Conservation (phyloP, 352 stramenopile genomes). For the Phytophthora meadii region DNA sequence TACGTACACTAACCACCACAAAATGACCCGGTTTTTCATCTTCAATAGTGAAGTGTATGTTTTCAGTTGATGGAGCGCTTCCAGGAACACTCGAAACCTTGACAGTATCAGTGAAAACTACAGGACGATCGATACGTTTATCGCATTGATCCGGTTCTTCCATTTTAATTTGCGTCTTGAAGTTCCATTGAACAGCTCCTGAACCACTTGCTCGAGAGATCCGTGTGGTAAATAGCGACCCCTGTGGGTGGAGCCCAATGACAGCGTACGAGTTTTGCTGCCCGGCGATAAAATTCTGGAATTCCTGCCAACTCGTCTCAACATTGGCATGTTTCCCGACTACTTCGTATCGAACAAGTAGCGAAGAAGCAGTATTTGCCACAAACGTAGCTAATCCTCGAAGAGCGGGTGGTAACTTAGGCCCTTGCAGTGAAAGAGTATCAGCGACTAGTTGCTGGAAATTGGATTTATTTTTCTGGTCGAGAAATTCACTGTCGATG, state of each 20-base stretch:
- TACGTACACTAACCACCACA: conserved; percentile 74
- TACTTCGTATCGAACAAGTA: conserved; percentile 68
- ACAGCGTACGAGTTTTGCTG: conserved; percentile 72
- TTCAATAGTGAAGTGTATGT: conserved; percentile 58
- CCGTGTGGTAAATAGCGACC: conserved; percentile 59
- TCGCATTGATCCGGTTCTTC: conserved; percentile 58
- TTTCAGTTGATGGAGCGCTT: conserved; percentile 36
- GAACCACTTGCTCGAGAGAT: conserved; percentile 56
- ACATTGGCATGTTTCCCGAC: conserved; percentile 60
- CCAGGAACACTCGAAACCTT: conserved; percentile 57
- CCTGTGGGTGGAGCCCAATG: conserved; percentile 73
- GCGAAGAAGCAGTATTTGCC: conserved; percentile 59
- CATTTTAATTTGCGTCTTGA: conserved; percentile 53
- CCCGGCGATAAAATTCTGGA: conserved; percentile 64
- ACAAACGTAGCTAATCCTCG: conserved; percentile 56
- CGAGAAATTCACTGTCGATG: conserved; percentile 64
- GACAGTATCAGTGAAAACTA: conserved; percentile 84
- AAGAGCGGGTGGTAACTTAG: conserved; percentile 30
- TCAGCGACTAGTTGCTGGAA: conserved; percentile 72
- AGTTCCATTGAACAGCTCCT: conserved; percentile 69
- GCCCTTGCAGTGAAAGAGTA: conserved; percentile 31
- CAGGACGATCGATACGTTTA: conserved; percentile 63
- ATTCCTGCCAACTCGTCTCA: conserved; percentile 59
- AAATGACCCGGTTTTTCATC: conserved; percentile 55
- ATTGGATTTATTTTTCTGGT: conserved; percentile 44